These are phyloP conservation scores for Chlamydomonas sp. DNA, from an alignment of 139 green algal genomes.

Conservation along the genomic window DNA sequence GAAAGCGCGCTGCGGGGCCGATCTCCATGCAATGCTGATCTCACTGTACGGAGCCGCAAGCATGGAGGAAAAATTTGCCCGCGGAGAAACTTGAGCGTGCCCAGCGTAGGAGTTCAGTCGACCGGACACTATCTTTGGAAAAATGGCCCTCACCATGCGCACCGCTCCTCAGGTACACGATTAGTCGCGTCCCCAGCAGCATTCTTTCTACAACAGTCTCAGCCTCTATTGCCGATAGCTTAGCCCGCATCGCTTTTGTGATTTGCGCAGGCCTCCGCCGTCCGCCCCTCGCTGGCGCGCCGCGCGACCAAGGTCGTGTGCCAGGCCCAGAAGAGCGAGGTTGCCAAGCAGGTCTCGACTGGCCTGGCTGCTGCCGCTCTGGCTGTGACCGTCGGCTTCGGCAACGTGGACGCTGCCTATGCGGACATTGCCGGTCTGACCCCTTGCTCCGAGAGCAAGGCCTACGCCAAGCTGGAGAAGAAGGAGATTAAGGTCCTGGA, in stretches of 20 bases:
- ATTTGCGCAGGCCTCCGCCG: conserved; percentile 13
- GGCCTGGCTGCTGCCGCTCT: conserved; percentile 76
- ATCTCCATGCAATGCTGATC: too few relatives aligned
- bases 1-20: too few relatives aligned
- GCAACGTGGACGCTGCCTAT: conserved; percentile 75
- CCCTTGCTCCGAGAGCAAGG: conserved; percentile 95
- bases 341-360: conserved; percentile 50
- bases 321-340: conserved; percentile 50
- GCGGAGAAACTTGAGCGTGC: too few relatives aligned
- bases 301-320: conserved; percentile 45
- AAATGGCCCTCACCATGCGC: conserved; percentile 21
- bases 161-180: not conserved
- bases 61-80: too few relatives aligned
- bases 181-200: not conserved
- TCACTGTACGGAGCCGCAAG: too few relatives aligned
- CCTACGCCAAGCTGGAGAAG: conserved; percentile 94
- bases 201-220: not conserved
- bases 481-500: conserved; percentile 92
- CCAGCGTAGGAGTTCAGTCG: too few relatives aligned
- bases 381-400: conserved; percentile 70
- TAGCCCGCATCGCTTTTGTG: not conserved
- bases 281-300: not conserved
- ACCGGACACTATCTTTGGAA: not conserved
- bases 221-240: too few relatives aligned
- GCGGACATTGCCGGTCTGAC: conserved; percentile 96